Conservation (phyloP, 306 rosid species). For the Lupinus albus region DNA sequence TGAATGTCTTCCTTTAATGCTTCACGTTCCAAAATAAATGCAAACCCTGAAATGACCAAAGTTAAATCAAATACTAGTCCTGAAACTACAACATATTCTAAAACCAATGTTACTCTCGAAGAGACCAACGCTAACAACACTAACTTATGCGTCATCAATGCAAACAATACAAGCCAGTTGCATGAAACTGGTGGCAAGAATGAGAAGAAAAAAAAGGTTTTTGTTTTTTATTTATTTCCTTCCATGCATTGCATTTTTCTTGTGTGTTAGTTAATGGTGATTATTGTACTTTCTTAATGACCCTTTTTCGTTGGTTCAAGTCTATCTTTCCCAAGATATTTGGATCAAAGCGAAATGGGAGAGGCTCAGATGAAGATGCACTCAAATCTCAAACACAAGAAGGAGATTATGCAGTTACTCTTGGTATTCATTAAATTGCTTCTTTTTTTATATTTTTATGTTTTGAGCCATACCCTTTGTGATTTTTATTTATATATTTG, state of each 20-base stretch:
- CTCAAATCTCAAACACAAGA: slow-evolving; percentile 42
- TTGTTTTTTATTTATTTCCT: background rate
- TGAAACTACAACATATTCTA: background rate
- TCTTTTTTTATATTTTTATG: background rate
- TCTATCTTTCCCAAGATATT: slow-evolving; percentile 79
- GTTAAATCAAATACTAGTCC: background rate
- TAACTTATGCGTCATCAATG: slow-evolving; percentile 14
- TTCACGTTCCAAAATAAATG: slow-evolving; percentile 41
- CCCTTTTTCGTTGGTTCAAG: slow-evolving; percentile 40
- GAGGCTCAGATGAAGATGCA: slow-evolving; percentile 59
- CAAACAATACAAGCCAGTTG: background rate
- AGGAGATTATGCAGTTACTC: slow-evolving; percentile 47
- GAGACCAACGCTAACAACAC: slow-evolving; percentile 50
- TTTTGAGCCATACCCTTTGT: background rate
- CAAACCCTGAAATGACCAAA: slow-evolving; percentile 52
- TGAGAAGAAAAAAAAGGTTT: slow-evolving; percentile 73
- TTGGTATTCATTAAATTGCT: slow-evolving; percentile 45
- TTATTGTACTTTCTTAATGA: background rate
- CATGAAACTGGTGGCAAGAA: slow-evolving; percentile 50
- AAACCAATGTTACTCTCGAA: slow-evolving; percentile 42
- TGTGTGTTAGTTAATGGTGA: background rate
- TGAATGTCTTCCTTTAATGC: slow-evolving; percentile 55
- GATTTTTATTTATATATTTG: background rate
- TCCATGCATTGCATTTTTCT: background rate
- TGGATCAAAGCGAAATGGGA: slow-evolving; percentile 61